Conservation (phyloP, 805 yeast genomes). For the Suhomyces sp. region DNA sequence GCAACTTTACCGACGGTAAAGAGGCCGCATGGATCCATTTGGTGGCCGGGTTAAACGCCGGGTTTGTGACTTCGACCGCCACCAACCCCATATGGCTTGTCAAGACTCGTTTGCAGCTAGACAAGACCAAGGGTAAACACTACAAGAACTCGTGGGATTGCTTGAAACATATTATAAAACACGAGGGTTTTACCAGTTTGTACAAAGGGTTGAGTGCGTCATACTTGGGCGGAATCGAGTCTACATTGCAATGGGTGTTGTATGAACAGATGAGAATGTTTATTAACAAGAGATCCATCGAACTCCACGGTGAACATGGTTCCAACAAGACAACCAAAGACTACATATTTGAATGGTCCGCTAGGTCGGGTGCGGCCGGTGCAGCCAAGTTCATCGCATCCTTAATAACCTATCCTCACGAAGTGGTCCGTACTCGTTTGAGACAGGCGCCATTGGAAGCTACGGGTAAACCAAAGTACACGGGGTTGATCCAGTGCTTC, state of each 20-base stretch:
- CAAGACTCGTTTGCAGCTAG: conserved; percentile 91
- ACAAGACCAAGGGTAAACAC: conserved; percentile 61
- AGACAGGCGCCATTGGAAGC: conserved; percentile 85
- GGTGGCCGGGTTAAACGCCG: conserved; percentile 84
- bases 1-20: conserved; percentile 63
- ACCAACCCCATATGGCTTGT: conserved; percentile 98
- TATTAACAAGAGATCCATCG: conserved; percentile 51
- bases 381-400: conserved; percentile 93
- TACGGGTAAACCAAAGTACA: conserved; percentile 80
- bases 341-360: conserved; percentile 82
- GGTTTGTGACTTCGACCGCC: conserved; percentile 90
- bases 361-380: conserved; percentile 97
- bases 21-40: conserved; percentile 87
- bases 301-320: conserved; percentile 29
- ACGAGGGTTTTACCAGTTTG: conserved; percentile 78
- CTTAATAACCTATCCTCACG: conserved; percentile 92
- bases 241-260: conserved; percentile 92
- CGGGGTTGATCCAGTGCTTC: conserved; percentile 87
- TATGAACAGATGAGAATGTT: conserved; percentile 89
- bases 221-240: conserved; percentile 88
- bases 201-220: conserved; percentile 94
- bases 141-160: conserved; percentile 89
- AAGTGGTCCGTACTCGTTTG: conserved; percentile 90
- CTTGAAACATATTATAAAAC: conserved; percentile 57
- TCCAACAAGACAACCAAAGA: conserved; percentile 47